Percentiles rank a stretch among this genome's conserved stretches.
phyloP scores from a whole-genome alignment of 2,329 filamentous ascomycete species.

The Sporothrix euskadiensis region DNA sequence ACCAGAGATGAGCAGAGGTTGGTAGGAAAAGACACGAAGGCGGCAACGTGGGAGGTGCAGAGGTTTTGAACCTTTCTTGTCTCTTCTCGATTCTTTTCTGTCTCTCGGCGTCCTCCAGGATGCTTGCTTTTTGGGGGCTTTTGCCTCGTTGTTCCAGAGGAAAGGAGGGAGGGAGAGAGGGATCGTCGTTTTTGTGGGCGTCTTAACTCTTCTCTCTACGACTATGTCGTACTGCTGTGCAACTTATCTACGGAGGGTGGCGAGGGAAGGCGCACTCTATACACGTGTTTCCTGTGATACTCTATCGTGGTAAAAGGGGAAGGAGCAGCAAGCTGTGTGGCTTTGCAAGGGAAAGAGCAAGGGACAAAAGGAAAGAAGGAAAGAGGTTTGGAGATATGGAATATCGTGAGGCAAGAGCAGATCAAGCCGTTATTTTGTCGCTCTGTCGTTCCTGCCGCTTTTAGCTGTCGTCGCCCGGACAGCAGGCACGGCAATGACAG shows the following conservation, averaged over 20 bases:
- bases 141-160: constrained; percentile 1
- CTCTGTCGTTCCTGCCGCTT: not conserved
- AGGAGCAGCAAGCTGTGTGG: not conserved
- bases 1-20: constrained; percentile 10
- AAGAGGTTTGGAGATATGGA: not conserved
- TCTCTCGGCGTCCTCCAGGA: constrained; percentile 5
- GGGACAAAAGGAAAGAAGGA: not conserved
- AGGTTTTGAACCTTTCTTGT: constrained; percentile 2
- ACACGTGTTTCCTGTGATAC: constrained; percentile 6
- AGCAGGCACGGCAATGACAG: not conserved
- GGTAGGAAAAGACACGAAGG: constrained; percentile 4
- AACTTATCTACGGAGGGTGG: not conserved
- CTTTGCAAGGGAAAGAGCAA: not conserved
- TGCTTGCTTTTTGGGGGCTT: not conserved
- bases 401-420: constrained; percentile 14
- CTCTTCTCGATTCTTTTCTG: not conserved
- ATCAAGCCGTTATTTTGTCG: not conserved
- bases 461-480: not conserved
- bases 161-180: not conserved
- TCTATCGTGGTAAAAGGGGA: not conserved
- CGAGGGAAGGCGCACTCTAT: constrained; percentile 4
- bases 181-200: constrained; percentile 22
- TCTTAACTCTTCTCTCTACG: not conserved
- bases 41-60: not conserved
- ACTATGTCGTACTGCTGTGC: not conserved